Base-by-base conservation (phyloP, 805 yeast species). In the Saccharomycopsis fermentans region DNA sequence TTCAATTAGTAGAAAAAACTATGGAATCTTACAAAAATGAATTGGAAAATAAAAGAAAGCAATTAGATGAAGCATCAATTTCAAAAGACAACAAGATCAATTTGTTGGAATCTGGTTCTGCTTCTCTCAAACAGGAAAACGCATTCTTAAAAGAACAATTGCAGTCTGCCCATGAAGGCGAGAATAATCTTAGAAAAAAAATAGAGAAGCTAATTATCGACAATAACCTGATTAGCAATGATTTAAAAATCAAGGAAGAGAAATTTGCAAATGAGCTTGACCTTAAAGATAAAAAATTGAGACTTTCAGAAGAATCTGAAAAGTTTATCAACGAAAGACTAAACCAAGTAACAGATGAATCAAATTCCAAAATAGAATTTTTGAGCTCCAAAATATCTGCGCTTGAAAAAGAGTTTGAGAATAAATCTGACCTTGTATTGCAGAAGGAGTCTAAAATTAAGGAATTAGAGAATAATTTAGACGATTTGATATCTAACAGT, bases 221-320 rank as follows among this genome's bases (percentile, higher is more conserved):
- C 57, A 68, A 81, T 27, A 80, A 79, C 62, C 71, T 75, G 3
- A 67, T 84, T 29, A 76, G 75, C 26, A 81, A 77, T 62, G 72
- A 76, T 29, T 62, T 72, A 12, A 68, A 75, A 1, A 59, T 68
- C 1, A 75, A 75, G 40, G 77, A 81, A 62, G 80, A 77, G 37
- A 79, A 77, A 39, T 82, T 81, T 65, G 63, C 77, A 19, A 77
- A 77, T 35, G 90, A 85, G 65, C 77, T 83, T 70, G 68, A 80
- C 1, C 70, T 81, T 52, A 88, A 85, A 68, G 84, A 84, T 55
- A 81, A 86, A 55, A 69, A 84, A 40, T 73, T 81, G 4, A 81
- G 79, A 50, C 71, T 87, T 17, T 73, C 84, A 57, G 82, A 83
- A 55, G 78, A 75, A 55, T 70, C 82, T 0, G 76, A 81, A 6